phyloP scores from a whole-genome alignment of 139 green algal species.

The Penium margaritaceum region DNA sequence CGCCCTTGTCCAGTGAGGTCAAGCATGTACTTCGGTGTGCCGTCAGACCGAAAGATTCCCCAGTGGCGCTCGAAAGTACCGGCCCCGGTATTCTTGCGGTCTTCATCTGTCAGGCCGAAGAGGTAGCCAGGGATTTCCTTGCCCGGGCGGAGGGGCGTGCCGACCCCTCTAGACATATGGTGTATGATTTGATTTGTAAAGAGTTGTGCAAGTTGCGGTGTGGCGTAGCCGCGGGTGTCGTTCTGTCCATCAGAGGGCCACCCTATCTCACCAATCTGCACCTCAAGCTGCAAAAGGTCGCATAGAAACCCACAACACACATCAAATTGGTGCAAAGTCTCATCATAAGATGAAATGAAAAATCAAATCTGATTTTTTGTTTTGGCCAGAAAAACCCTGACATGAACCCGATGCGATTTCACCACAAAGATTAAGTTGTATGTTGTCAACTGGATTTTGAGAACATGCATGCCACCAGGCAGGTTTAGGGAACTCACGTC shows the following conservation, averaged over 20 bases:
- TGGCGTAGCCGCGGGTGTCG: constrained; percentile 7
- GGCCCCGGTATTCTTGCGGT: background rate
- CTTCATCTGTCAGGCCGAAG: constrained; percentile 22
- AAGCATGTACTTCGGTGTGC: constrained; percentile 20
- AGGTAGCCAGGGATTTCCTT: constrained; percentile 19
- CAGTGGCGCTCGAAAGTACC: constrained; percentile 32
- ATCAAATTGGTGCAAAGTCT: no score
- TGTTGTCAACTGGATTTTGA: no score
- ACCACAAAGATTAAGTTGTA: no score
- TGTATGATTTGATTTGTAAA: constrained; percentile 9
- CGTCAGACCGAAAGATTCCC: constrained; percentile 18
- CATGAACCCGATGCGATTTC: no score
- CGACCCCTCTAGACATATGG: background rate
- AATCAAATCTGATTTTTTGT: no score
- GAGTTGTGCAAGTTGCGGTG: background rate
- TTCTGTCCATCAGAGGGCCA: constrained; percentile 24
- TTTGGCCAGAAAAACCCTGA: no score
- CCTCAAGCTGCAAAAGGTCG: constrained; percentile 3
- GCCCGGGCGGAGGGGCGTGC: constrained; percentile 2
- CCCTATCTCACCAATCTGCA: constrained; percentile 23
- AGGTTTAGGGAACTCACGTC: no score
- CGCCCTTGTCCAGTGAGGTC: constrained; percentile 1
- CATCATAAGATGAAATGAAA: no score
- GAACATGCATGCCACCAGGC: no score
- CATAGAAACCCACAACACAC: no score